A percentile compares a stretch with the other conserved stretches of the same genome.
Conservation (phyloP, 805 yeast genomes). For the Saturnispora serradocipensis region DNA sequence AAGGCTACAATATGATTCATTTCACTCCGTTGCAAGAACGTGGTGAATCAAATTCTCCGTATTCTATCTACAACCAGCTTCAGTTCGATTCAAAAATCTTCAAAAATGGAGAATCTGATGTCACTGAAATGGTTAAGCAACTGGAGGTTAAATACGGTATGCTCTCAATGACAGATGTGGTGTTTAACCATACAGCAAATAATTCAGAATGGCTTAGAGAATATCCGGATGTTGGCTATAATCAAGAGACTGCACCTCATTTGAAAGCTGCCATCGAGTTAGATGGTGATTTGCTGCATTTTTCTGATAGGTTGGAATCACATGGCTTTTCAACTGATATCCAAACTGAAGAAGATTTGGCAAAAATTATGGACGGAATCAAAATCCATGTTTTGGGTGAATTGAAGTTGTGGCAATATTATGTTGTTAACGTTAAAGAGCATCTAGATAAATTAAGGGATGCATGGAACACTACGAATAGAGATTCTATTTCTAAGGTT, state of each 20-base stretch:
- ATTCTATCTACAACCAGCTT: constrained; percentile 82
- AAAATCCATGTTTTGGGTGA: constrained; percentile 56
- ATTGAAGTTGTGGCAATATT: constrained; percentile 79
- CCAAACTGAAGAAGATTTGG: constrained; percentile 43
- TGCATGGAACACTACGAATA: constrained; percentile 24
- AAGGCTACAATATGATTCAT: constrained; percentile 93
- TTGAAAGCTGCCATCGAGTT: constrained; percentile 75
- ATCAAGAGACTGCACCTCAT: constrained; percentile 82
- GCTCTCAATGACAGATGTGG: constrained; percentile 82
- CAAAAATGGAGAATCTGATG: constrained; percentile 42
- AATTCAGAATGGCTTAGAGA: constrained; percentile 79
- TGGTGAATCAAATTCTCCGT: constrained; percentile 89
- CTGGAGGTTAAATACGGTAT: constrained; percentile 50
- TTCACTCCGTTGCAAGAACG: constrained; percentile 89
- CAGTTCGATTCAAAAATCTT: constrained; percentile 63
- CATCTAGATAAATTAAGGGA: constrained; percentile 33
- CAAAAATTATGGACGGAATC: constrained; percentile 56
- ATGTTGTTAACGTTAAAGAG: constrained; percentile 51
- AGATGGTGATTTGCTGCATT: constrained; percentile 58
- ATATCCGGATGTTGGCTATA: constrained; percentile 89
- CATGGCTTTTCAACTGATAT: constrained; percentile 57
- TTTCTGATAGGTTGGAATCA: constrained; percentile 46
- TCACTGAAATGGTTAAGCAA: constrained; percentile 37
- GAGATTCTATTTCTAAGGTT: constrained; percentile 18
- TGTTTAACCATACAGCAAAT: constrained; percentile 89